A percentile compares a stretch with the other conserved stretches of the same genome.
These are phyloP conservation scores for Pythium phragmitis DNA, from an alignment of 352 stramenopile species.

Conservation along the genomic window DNA sequence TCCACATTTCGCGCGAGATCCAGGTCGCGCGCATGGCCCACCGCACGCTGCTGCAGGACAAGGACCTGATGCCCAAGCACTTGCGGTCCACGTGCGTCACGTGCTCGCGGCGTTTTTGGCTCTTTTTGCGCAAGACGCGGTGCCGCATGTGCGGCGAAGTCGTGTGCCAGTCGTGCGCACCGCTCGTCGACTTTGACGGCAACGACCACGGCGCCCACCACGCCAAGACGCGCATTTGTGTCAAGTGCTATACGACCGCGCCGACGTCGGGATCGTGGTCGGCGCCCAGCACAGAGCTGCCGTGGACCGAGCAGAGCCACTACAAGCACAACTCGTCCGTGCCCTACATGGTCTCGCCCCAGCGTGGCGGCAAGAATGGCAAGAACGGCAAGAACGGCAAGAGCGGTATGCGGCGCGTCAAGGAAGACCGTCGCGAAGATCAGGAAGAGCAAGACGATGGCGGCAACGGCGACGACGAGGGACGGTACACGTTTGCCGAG, in stretches of 20 bases:
- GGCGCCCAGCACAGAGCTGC: constrained; percentile 9
- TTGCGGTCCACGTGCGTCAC: constrained; percentile 48
- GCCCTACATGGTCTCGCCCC: constrained; percentile 4
- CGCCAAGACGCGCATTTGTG: constrained; percentile 59
- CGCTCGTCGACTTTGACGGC: constrained; percentile 46
- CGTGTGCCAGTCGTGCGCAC: constrained; percentile 69
- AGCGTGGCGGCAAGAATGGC: background rate
- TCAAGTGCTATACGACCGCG: constrained; percentile 48
- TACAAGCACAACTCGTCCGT: constrained; percentile 17
- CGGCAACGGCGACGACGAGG: constrained; percentile 9
- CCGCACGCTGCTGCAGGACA: constrained; percentile 59
- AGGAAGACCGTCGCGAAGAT: constrained; percentile 1
- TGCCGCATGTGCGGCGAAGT: constrained; percentile 77
- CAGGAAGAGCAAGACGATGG: constrained; percentile 10
- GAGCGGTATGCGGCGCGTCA: constrained; percentile 11
- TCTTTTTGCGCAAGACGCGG: constrained; percentile 70
- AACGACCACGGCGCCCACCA: constrained; percentile 26
- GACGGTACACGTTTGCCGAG: constrained; percentile 27
- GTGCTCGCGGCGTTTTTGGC: constrained; percentile 67
- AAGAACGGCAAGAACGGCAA: too few species aligned
- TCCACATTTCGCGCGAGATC: constrained; percentile 66
- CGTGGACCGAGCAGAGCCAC: constrained; percentile 27
- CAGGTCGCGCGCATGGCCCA: constrained; percentile 52
- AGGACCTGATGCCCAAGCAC: constrained; percentile 71
- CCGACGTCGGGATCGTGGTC: constrained; percentile 23